phyloP scores from a whole-genome alignment of 2,329 filamentous ascomycete species.

The Rutstroemia sp. region DNA sequence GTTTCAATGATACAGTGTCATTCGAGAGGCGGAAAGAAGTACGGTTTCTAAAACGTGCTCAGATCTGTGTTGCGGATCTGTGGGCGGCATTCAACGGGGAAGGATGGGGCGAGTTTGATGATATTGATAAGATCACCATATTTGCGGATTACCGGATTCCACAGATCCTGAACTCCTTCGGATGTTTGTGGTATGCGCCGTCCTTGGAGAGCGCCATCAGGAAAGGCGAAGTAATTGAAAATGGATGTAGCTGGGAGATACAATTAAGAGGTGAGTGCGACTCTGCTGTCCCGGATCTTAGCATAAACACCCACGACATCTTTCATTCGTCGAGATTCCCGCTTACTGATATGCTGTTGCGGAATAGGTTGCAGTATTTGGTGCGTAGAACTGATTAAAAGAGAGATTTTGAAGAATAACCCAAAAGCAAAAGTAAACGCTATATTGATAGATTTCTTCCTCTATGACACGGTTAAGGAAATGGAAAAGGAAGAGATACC shows the following conservation, averaged over 20 bases:
- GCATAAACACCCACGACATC: not conserved
- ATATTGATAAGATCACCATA: slow-evolving; percentile 96
- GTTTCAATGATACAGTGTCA: slow-evolving; percentile 73
- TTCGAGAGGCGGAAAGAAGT: slow-evolving; percentile 69
- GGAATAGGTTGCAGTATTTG: slow-evolving; percentile 77
- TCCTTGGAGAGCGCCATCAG: slow-evolving; percentile 65
- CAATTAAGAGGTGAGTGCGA: slow-evolving; percentile 64
- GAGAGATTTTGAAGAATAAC: slow-evolving; percentile 69
- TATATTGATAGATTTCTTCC: slow-evolving; percentile 91
- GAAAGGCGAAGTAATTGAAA: slow-evolving; percentile 55
- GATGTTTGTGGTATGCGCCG: slow-evolving; percentile 79
- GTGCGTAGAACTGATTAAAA: slow-evolving; percentile 82
- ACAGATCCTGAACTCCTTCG: slow-evolving; percentile 79
- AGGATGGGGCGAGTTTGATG: slow-evolving; percentile 70
- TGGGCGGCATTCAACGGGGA: slow-evolving; percentile 93
- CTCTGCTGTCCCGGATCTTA: too few species aligned
- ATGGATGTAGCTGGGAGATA: slow-evolving; percentile 72
- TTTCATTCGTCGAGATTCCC: not conserved
- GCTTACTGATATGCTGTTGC: not conserved
- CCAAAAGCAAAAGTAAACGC: slow-evolving; percentile 72
- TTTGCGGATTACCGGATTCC: slow-evolving; percentile 97
- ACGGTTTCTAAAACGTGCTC: slow-evolving; percentile 84
- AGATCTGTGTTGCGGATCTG: slow-evolving; percentile 90
- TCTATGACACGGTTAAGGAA: slow-evolving; percentile 92
- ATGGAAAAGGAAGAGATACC: slow-evolving; percentile 65